phyloP scores from a whole-genome alignment of 1,284 basidiomycete species.

The Caloboletus inedulis region DNA sequence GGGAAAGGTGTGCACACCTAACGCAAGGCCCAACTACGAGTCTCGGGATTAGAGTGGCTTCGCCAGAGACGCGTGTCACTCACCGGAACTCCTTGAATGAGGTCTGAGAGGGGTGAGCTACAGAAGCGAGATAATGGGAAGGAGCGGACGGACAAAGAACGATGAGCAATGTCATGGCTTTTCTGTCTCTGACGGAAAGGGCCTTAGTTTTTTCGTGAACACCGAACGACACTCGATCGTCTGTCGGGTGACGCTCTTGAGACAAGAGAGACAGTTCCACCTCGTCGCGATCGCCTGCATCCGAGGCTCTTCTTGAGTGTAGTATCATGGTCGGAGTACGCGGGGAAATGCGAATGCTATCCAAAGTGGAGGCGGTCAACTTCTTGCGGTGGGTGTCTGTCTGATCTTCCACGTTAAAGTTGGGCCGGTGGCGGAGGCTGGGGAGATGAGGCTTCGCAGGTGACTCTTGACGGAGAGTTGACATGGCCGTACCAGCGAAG shows the following conservation, averaged over 20 bases:
- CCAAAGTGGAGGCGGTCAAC: constrained; percentile 50
- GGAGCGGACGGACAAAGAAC: constrained; percentile 74
- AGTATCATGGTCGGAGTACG: constrained; percentile 50
- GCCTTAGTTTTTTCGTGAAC: constrained; percentile 41
- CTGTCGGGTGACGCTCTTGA: constrained; percentile 49
- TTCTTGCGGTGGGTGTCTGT: constrained; percentile 31
- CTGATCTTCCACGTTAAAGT: constrained; percentile 30
- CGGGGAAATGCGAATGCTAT: constrained; percentile 62
- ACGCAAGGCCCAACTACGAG: constrained; percentile 65
- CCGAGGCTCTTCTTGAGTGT: constrained; percentile 32
- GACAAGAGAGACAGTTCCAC: constrained; percentile 63
- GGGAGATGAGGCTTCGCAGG: constrained; percentile 24
- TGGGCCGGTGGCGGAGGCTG: constrained; percentile 30
- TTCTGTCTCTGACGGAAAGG: constrained; percentile 74
- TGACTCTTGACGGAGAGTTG: constrained; percentile 29
- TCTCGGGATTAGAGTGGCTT: constrained; percentile 13
- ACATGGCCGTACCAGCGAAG: constrained; percentile 25
- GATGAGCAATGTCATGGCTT: constrained; percentile 83
- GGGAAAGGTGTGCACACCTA: constrained; percentile 46
- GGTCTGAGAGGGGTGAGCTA: constrained; percentile 47
- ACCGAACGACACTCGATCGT: constrained; percentile 27
- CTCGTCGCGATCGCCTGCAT: constrained; percentile 46
- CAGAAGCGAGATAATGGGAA: constrained; percentile 5
- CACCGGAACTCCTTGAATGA: constrained; percentile 95
- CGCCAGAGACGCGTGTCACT: constrained; percentile 39